Conservation (phyloP, 441 rosid species). For the Erodium moschatum region DNA sequence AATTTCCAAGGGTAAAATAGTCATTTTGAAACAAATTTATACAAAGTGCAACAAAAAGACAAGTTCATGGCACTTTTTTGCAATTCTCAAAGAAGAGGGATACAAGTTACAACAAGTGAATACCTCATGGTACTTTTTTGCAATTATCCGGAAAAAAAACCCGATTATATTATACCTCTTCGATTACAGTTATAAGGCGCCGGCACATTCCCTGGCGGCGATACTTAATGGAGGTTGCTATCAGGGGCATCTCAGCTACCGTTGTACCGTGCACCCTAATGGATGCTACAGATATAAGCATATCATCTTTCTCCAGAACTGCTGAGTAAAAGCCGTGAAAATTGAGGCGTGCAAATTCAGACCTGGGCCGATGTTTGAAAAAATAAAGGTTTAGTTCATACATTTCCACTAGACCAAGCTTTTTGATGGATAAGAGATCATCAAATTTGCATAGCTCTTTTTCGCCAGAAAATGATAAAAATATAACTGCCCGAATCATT, state of each 20-base stretch:
- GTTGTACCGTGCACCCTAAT: conserved; percentile 78
- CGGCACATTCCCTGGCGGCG: conserved; percentile 95
- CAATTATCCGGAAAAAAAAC: not conserved
- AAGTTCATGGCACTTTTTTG: no score
- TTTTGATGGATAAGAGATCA: not conserved
- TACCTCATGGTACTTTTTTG: no score
- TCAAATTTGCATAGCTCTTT: not conserved
- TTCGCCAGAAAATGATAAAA: no score
- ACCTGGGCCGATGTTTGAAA: conserved; percentile 37
- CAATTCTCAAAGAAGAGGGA: no score
- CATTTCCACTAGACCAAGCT: not conserved
- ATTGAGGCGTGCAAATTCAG: conserved; percentile 73
- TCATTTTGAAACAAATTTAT: no score
- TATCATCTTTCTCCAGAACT: conserved; percentile 84
- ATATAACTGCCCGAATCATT: no score
- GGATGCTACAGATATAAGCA: conserved; percentile 78
- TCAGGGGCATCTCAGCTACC: conserved; percentile 94
- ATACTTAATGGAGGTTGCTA: conserved; percentile 84
- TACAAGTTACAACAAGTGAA: no score
- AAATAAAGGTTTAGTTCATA: not conserved
- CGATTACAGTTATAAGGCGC: conserved; percentile 61
- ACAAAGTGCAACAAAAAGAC: no score
- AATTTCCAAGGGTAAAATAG: no score
- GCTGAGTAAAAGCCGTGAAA: conserved; percentile 70
- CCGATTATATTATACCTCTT: conserved; percentile 45